Evolutionary conservation across 768 basidiomycete species (phyloP), one percentile per base, ranked within the genome.

Genomic region (Tricholomella constricta): DNA sequence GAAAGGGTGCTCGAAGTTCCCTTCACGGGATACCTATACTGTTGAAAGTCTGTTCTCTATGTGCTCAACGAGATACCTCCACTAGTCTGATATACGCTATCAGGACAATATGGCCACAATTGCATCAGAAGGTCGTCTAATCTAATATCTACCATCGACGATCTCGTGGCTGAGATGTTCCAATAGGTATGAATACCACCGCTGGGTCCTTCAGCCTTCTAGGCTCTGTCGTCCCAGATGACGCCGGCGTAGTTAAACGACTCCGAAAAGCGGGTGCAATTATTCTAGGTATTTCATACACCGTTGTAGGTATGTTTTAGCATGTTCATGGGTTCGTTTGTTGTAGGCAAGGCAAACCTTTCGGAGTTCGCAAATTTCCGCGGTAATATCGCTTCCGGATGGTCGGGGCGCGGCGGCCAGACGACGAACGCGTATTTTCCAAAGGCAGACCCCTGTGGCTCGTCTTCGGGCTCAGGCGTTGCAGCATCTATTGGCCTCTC

Each of bases 391-490:
- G 67, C 80, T 1, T 75, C 73, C 1, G 83, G 82, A 10, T 85
- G 57, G 57, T 58, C 57, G 8, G 53, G 81, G 78, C 27, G 51
- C 4, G 57, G 57, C 20, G 57, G 57, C 2, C 57, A 58, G 45
- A 40, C 57, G 7, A 55, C 51, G 1, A 55, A 20, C 26, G 57
- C 57, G 1, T 58, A 58, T 19, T 81, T 71, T 51, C 76, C 78
- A 0, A 72, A 72, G 11, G 78, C 72, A 3, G 78, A 83, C 56
- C 80, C 83, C 2, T 82, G 78, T 53, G 82, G 83, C 1, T 83
- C 80, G 1, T 83, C 81, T 0, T 78, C 81, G 6, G 85, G 85
- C 2, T 82, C 81, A n/a, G 84, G 75, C 3, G 71, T 83, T 25
- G 72, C 78, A 20, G 69, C 78, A 2, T 78, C 79, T 2, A 82